Evolutionary conservation across 192 early-diverging fungal genomes (phyloP).

Genomic region (Lobulomyces angularis): DNA sequence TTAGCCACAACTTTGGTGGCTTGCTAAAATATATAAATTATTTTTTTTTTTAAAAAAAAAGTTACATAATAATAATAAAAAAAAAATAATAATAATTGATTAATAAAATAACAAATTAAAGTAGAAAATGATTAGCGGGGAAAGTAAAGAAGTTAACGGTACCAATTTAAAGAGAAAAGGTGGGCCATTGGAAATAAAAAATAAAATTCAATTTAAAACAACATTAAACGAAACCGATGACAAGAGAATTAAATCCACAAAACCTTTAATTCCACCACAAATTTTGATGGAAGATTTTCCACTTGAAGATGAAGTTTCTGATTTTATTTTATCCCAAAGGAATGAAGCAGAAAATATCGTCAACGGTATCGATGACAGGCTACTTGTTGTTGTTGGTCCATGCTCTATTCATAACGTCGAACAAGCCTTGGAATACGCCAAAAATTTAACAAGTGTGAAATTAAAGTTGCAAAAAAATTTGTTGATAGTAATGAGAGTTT

Average conservation of each 20-base stretch:
- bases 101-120: no score
- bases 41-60: no score
- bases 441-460: constrained; percentile 1
- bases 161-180: no score
- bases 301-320: constrained; percentile 58
- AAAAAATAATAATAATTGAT: no score
- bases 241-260: constrained; percentile 63
- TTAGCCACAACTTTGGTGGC: no score
- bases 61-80: no score
- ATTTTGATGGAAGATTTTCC: constrained; percentile 85
- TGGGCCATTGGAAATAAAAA: no score
- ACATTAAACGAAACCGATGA: constrained; percentile 91
- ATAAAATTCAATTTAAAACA: no score
- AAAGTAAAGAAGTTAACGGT: no score
- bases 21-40: no score
- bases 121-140: no score
- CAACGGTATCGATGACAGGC: constrained; percentile 58
- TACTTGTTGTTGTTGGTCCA: constrained; percentile 74
- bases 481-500: constrained; percentile 68
- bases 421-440: constrained; percentile 62
- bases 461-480: constrained; percentile 32
- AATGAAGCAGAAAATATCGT: constrained; percentile 32
- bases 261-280: constrained; percentile 63
- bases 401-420: constrained; percentile 75
- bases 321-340: constrained; percentile 2